phyloP scores from a whole-genome alignment of 805 yeast genomes.

The Ogataea sp. region DNA sequence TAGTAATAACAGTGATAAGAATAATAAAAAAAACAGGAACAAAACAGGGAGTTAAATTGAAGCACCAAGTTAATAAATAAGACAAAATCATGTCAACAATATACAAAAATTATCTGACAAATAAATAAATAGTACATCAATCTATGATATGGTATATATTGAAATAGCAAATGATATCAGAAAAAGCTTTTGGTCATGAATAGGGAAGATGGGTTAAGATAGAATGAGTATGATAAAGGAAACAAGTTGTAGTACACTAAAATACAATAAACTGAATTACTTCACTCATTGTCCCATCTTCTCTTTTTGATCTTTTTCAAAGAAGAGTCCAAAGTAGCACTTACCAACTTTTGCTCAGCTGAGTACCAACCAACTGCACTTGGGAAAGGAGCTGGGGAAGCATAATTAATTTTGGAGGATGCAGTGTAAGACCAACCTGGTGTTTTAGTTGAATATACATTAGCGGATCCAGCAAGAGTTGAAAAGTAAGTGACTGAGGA shows the following conservation, averaged over 20 bases:
- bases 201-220: too few relatives aligned
- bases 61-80: not conserved
- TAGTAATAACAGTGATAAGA: too few relatives aligned
- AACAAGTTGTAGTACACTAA: too few relatives aligned
- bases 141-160: too few relatives aligned
- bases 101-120: too few relatives aligned
- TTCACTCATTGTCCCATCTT: conserved; percentile 23
- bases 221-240: too few relatives aligned
- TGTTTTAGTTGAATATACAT: conserved; percentile 57
- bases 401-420: conserved; percentile 58
- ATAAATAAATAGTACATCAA: too few relatives aligned
- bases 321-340: conserved; percentile 21
- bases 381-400: conserved; percentile 64
- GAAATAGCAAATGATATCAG: too few relatives aligned
- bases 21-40: not conserved
- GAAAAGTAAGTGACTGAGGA: conserved; percentile 57
- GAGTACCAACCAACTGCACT: conserved; percentile 53
- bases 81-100: too few relatives aligned
- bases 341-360: conserved; percentile 44
- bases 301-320: conserved; percentile 18
- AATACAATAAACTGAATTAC: too few relatives aligned
- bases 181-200: too few relatives aligned
- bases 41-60: not conserved
- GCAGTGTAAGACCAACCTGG: conserved; percentile 78
- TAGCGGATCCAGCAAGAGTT: conserved; percentile 36